phyloP scores from a whole-genome alignment of 768 basidiomycete species.

The Pulveroboletus sp. region DNA sequence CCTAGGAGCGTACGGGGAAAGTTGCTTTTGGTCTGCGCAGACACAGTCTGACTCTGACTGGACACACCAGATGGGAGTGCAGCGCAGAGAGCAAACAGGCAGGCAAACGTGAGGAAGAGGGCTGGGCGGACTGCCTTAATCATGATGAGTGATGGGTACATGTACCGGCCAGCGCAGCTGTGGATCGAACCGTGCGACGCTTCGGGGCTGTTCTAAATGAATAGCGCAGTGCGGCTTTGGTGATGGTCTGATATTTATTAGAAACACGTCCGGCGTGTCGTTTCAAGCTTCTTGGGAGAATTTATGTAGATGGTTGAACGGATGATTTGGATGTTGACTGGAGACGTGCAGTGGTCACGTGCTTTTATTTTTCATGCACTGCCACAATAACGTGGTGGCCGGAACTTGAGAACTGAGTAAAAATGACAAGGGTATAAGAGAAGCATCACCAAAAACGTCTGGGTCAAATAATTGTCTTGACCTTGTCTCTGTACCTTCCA shows the following conservation, averaged over 20 bases:
- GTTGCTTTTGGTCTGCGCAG: background rate
- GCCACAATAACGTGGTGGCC: too few relatives aligned
- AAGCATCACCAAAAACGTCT: too few relatives aligned
- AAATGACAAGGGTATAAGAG: too few relatives aligned
- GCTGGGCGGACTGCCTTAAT: background rate
- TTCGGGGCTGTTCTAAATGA: background rate
- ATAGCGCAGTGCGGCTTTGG: background rate
- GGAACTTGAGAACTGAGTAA: too few relatives aligned
- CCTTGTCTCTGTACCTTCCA: too few relatives aligned
- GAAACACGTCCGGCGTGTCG: conserved; percentile 15
- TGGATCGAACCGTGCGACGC: too few relatives aligned
- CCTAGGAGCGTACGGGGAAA: conserved; percentile 16
- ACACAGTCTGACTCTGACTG: background rate
- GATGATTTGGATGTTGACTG: background rate
- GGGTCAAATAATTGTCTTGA: too few relatives aligned
- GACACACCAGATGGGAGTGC: conserved; percentile 3
- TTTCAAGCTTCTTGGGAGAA: background rate
- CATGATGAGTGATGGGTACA: background rate
- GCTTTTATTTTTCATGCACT: too few relatives aligned
- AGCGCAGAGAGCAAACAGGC: conserved; percentile 5
- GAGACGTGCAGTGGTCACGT: conserved; percentile 12
- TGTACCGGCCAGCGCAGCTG: too few relatives aligned
- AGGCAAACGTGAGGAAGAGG: conserved; percentile 9
- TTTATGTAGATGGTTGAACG: background rate
- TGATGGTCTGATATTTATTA: background rate